Evolutionary conservation across 345 rosid genomes (phyloP).

Genomic region (Melastoma malabathricum): DNA sequence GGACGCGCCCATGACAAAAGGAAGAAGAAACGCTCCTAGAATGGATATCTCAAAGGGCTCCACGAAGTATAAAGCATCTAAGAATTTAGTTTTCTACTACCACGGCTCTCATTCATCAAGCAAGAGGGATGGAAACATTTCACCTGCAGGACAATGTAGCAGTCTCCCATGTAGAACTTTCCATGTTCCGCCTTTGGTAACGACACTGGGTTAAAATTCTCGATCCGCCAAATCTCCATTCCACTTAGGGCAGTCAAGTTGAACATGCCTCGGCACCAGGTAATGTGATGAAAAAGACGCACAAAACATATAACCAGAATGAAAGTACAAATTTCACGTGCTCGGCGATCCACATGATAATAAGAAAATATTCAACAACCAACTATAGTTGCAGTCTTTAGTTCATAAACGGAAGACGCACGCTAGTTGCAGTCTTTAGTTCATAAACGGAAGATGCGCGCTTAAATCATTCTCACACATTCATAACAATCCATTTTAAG

Average conservation of each 20-base stretch:
- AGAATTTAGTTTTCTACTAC: neutral
- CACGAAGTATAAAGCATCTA: neutral
- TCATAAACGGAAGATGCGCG: neutral
- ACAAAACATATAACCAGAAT: neutral
- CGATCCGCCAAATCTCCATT: conserved; percentile 94
- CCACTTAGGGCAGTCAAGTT: conserved; percentile 70
- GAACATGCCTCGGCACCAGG: conserved; percentile 18
- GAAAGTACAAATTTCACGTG: neutral
- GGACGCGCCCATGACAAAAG: too few species aligned
- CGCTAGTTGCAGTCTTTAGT: neutral
- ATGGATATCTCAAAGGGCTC: too few species aligned
- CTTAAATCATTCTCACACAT: neutral
- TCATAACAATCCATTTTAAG: conserved; percentile 14
- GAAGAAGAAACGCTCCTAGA: too few species aligned
- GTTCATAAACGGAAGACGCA: neutral
- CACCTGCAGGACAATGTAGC: conserved; percentile 91
- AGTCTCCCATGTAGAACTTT: conserved; percentile 93
- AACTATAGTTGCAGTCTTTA: neutral
- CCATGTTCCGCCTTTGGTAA: conserved; percentile 85
- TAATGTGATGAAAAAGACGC: conserved; percentile 1
- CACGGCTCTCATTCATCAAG: neutral
- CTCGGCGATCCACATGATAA: neutral
- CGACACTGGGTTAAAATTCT: conserved; percentile 80
- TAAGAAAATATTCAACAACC: neutral
- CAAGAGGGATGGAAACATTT: neutral